These are phyloP conservation scores for Globisporangium cystogenes DNA, from an alignment of 352 stramenopile genomes.

Conservation along the genomic window DNA sequence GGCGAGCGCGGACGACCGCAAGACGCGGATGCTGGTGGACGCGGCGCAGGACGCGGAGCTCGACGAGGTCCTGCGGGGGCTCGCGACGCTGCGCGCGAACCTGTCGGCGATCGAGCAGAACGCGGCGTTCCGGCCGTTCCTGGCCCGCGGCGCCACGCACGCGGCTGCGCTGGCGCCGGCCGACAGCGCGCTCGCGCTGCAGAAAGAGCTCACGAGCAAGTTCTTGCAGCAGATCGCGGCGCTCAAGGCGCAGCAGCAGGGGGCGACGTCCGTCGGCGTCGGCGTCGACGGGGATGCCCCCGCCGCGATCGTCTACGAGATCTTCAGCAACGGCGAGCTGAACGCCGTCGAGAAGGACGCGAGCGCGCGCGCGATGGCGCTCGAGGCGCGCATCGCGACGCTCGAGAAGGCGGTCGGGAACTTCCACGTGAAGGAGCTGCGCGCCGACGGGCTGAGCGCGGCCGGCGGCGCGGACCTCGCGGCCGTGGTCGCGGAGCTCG, in stretches of 20 bases:
- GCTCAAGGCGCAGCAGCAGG: slow-evolving; percentile 36
- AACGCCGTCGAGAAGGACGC: slow-evolving; percentile 63
- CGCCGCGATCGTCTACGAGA: slow-evolving; percentile 68
- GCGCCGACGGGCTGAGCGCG: slow-evolving; percentile 33
- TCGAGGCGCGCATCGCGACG: slow-evolving; percentile 55
- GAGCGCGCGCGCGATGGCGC: slow-evolving; percentile 46
- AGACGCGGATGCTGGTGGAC: slow-evolving; percentile 49
- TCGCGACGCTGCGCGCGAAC: slow-evolving; percentile 57
- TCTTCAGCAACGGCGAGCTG: slow-evolving; percentile 73
- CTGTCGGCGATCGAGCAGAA: slow-evolving; percentile 56
- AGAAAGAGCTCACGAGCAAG: slow-evolving; percentile 62
- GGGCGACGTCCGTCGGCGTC: slow-evolving; percentile 5
- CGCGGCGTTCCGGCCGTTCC: slow-evolving; percentile 47
- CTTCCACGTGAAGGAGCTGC: slow-evolving; percentile 43
- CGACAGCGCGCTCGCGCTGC: slow-evolving; percentile 44
- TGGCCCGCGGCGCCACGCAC: slow-evolving; percentile 17
- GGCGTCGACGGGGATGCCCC: not conserved
- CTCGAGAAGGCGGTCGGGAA: slow-evolving; percentile 56
- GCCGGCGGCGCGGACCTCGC: slow-evolving; percentile 26
- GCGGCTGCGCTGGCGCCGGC: slow-evolving; percentile 8
- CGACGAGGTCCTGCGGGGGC: slow-evolving; percentile 54
- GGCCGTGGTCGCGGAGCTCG: slow-evolving; percentile 46
- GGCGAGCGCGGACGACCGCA: slow-evolving; percentile 29
- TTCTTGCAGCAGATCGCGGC: slow-evolving; percentile 69
- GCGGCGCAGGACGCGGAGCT: slow-evolving; percentile 61